Evolutionary conservation across 371 early-diverging fungal genomes (phyloP), one percentile per base, ranked within the genome.

Genomic region (Rhizopus sp.): DNA sequence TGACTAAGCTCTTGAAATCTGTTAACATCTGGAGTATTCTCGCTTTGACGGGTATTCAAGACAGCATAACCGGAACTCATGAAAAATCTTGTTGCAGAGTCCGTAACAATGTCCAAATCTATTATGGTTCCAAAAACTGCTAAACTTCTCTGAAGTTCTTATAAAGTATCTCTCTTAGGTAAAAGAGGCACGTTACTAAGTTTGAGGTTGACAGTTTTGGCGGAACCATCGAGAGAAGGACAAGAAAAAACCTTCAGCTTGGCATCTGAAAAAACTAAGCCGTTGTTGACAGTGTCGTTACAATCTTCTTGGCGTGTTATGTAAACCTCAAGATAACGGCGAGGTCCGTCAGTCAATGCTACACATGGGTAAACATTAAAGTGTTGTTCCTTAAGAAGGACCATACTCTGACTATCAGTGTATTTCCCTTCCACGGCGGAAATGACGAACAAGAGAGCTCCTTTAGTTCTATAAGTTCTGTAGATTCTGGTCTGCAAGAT

Each of bases 321-420:
- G 31, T 30, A 47, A 5, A 47, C 7, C 31, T 47, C 47, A 23
- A 47, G 5, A 7, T 47, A 47, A 23, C 31, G 47, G 8, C 29
- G 16, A 30, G 47, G 47, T 8, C 47, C 30, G 30, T 47, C 47
- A 30, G 13, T 47, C 10, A 47, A 30, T 17, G 30, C 12, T 12
- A 29, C 29, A 30, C 47, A 47, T 8, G 29, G 30, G 7, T 31
- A 31, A 31, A 47, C 30, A 17, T 47, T 47, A 30, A 31, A 31
- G 13, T 47, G 30, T 40, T 52, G 52, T n/a, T 30, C 29, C 41
- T 52, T 52, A 1, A 52, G 16, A 12, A 17, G 4, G 10, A 52
- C 8, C 40, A 52, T 52, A 29, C 40, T 4, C n/a, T 52, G 40
- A 30, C 40, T 38, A 40, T 52, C 52, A 17, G 52, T 40, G 31